A percentile compares a stretch with the other conserved stretches of the same genome.
Evolutionary conservation across 2,329 filamentous ascomycete genomes (phyloP).

Genomic region (Cladophialophora exuberans): DNA sequence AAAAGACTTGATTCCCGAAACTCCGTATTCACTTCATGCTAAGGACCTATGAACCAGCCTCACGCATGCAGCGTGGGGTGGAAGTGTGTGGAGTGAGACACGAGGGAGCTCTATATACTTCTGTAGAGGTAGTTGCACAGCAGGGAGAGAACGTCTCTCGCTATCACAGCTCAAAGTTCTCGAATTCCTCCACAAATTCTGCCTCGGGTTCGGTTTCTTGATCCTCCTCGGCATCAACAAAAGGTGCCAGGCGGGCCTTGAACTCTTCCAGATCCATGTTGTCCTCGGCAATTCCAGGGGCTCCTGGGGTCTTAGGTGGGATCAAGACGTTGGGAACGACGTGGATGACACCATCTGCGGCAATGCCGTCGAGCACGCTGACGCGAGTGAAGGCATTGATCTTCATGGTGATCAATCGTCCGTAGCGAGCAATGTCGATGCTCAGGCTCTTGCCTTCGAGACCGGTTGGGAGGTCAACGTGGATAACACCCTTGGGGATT

Average conservation of each 20-base stretch:
- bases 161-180: slow-evolving; percentile 21
- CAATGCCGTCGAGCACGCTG: slow-evolving; percentile 69
- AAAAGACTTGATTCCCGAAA: not conserved
- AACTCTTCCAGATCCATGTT: slow-evolving; percentile 62
- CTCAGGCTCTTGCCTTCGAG: slow-evolving; percentile 67
- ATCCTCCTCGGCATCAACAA: slow-evolving; percentile 38
- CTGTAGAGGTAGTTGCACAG: not conserved
- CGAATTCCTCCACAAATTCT: too few relatives aligned
- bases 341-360: slow-evolving; percentile 81
- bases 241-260: slow-evolving; percentile 57
- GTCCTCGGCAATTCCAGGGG: slow-evolving; percentile 39
- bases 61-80: too few relatives aligned
- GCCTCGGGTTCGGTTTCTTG: slow-evolving; percentile 18
- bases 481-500: slow-evolving; percentile 54
- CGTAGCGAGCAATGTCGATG: slow-evolving; percentile 71
- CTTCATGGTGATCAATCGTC: slow-evolving; percentile 70
- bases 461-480: slow-evolving; percentile 70
- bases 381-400: slow-evolving; percentile 75
- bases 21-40: not conserved
- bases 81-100: too few relatives aligned
- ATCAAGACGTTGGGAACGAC: slow-evolving; percentile 73
- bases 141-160: not conserved
- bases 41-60: too few relatives aligned
- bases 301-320: slow-evolving; percentile 65
- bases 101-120: too few relatives aligned